phyloP scores from a whole-genome alignment of 2,329 filamentous ascomycete species.

The Phaeosphaeria sp. region DNA sequence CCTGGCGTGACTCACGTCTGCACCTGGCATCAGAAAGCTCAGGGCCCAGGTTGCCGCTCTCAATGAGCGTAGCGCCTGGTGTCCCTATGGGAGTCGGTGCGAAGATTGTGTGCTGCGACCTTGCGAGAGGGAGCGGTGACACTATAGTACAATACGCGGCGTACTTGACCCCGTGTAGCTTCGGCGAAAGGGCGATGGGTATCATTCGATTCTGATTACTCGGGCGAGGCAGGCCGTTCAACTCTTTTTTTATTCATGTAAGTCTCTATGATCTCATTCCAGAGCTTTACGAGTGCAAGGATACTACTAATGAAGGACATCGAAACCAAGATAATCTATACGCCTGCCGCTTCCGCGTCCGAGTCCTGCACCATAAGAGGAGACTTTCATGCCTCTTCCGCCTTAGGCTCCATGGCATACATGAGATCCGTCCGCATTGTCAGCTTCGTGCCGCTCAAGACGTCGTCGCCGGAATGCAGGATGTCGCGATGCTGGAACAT shows the following conservation, averaged over 20 bases:
- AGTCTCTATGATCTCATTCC: slow-evolving; percentile 41
- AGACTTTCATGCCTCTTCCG: neutral
- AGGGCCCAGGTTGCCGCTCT: slow-evolving; percentile 59
- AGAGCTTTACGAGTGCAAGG: slow-evolving; percentile 23
- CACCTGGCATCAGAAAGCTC: slow-evolving; percentile 89
- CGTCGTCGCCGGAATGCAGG: slow-evolving; percentile 62
- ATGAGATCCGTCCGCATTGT: slow-evolving; percentile 64
- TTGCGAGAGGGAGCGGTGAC: slow-evolving; percentile 55
- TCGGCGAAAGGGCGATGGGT: slow-evolving; percentile 55
- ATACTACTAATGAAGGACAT: slow-evolving; percentile 50
- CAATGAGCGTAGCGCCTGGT: slow-evolving; percentile 34
- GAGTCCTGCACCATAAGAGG: neutral
- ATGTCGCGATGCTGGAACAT: slow-evolving; percentile 63
- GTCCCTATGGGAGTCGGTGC: slow-evolving; percentile 89
- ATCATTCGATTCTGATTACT: slow-evolving; percentile 94
- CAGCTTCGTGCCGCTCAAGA: slow-evolving; percentile 60
- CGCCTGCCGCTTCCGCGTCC: neutral
- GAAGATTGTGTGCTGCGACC: slow-evolving; percentile 82
- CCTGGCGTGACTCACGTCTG: slow-evolving; percentile 84
- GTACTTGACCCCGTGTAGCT: slow-evolving; percentile 60
- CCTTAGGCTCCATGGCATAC: slow-evolving; percentile 49
- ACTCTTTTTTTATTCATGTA: slow-evolving; percentile 57
- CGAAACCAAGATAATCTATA: neutral
- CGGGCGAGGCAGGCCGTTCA: slow-evolving; percentile 80
- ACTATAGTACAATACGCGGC: slow-evolving; percentile 98